These are phyloP conservation scores for Botrytis porri DNA, from an alignment of 2,329 filamentous ascomycete genomes.

Conservation along the genomic window DNA sequence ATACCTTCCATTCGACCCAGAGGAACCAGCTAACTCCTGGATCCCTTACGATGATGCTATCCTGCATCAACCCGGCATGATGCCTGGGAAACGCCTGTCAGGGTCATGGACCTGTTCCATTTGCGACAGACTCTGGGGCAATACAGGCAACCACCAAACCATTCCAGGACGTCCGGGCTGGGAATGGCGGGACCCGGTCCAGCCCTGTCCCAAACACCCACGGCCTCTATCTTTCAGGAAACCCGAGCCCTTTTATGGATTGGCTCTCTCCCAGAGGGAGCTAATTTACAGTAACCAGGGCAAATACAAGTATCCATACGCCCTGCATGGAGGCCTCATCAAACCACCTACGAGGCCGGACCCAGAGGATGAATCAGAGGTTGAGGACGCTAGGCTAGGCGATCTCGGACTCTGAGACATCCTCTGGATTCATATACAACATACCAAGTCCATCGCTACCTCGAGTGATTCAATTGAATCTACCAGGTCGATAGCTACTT, in stretches of 20 bases:
- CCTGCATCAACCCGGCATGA: background rate
- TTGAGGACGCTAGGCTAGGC: background rate
- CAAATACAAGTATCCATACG: background rate
- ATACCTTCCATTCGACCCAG: background rate
- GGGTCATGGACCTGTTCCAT: background rate
- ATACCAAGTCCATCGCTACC: background rate
- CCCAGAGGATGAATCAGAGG: background rate
- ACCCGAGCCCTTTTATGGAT: background rate
- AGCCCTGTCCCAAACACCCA: background rate
- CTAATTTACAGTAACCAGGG: too few species aligned
- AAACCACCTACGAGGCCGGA: background rate
- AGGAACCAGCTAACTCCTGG: background rate
- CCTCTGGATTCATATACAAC: background rate
- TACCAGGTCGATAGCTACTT: background rate
- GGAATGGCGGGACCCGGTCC: background rate
- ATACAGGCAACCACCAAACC: background rate
- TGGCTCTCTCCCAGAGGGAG: background rate
- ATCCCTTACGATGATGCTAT: background rate
- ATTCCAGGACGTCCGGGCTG: background rate
- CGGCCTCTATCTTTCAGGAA: background rate
- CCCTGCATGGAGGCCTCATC: background rate
- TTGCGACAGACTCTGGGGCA: background rate
- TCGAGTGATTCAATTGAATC: background rate
- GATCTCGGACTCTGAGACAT: background rate
- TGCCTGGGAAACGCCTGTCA: fast-evolving